phyloP scores from a whole-genome alignment of 257 asterid species.

The Scutellaria galericulata region DNA sequence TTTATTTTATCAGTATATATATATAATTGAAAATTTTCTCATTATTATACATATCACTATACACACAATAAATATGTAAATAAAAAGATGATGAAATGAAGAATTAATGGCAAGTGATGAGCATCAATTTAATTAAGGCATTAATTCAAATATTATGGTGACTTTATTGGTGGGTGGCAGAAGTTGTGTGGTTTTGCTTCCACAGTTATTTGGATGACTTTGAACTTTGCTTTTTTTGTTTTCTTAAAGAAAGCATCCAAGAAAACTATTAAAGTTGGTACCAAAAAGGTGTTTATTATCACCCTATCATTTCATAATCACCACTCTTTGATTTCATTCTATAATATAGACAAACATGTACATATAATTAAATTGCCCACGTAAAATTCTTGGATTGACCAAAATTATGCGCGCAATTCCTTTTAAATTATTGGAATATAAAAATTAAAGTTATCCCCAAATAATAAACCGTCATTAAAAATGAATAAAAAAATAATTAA shows the following conservation, averaged over 20 bases:
- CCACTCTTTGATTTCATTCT: constrained; percentile 26
- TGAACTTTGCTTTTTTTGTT: constrained; percentile 60
- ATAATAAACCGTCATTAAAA: no score
- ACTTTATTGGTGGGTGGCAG: constrained; percentile 34
- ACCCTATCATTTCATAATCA: constrained; percentile 63
- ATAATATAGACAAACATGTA: background rate
- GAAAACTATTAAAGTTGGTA: constrained; percentile 44
- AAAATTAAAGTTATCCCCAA: no score
- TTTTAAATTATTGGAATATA: background rate
- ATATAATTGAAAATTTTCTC: background rate
- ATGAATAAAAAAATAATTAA: no score
- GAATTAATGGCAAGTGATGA: background rate
- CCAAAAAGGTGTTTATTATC: constrained; percentile 32
- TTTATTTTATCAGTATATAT: background rate
- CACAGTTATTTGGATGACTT: constrained; percentile 26
- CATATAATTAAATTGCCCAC: background rate
- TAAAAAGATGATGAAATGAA: background rate
- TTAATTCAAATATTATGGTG: background rate
- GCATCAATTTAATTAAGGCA: background rate
- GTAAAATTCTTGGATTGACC: background rate
- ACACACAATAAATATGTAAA: background rate
- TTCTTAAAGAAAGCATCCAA: constrained; percentile 58
- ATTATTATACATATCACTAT: background rate
- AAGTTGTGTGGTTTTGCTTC: constrained; percentile 36
- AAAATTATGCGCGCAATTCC: background rate